Base-by-base conservation (phyloP, 78 protist species). In the Chrysochromulina parva region DNA sequence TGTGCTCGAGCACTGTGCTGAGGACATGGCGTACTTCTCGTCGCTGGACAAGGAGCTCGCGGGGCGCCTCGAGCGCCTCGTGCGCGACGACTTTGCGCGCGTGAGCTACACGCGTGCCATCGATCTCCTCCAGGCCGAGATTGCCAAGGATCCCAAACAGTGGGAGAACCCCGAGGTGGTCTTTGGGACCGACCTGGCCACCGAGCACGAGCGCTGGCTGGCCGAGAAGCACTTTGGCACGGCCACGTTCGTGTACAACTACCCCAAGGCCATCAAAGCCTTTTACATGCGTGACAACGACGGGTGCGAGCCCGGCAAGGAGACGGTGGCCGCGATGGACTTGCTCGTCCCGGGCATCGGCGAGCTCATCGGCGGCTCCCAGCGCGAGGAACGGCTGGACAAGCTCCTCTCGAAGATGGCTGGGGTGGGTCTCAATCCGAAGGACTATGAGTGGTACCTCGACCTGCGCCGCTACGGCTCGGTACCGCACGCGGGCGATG, bases 331-430 rank as follows among this genome's bases (percentile, higher is more conserved):
- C 24, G 88, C 94, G 84, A 87, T 96, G 91, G 98, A 97, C 80
- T 85, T 96, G 52, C 91, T 97, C 48, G 96, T 97, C 55, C 97
- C 98, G 3, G 89, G 88, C 11, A 92, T 97, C 47, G 98, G 98
- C 48, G 98, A 97, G 93, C 81, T 97, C 26, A 94, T 95, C 74
- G 98, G 98, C 54, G 98, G 98, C n/a, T 28, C 84, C 26, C 94
- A 90, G 81, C 88, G 98, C 88, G 98, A 96, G 82, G 97, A 96
- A 66, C 85, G 95, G 52, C 57, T 58, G 2, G 93, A 88, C 58
- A 52, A 6, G 57, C 91, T 95, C n/a, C 22, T 9, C 80, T 19
- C 2, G 10, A 84, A 78, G 86, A 78, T 78, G 60, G 50, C 3
- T 1, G 86, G 53, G 62, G 38, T 10, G n/a, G 91, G 76, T 16